These are phyloP conservation scores for Hemisphaericaspora xylanilytica DNA, from an alignment of 1,139 yeast genomes.

Conservation along the genomic window DNA sequence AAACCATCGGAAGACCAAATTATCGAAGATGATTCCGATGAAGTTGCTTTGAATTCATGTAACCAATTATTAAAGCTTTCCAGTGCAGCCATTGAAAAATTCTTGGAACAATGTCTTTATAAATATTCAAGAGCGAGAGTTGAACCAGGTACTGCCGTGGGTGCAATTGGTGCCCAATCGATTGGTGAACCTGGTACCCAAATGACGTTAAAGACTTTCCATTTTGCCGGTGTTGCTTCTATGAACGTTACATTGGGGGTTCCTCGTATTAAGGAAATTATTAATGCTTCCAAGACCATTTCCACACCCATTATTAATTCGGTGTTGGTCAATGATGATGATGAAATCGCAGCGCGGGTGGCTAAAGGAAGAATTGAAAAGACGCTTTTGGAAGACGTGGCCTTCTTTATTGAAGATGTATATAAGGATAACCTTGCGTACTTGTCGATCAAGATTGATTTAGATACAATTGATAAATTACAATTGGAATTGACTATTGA, in stretches of 20 bases:
- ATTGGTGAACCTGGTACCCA: slow-evolving; percentile 99
- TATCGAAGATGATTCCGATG: slow-evolving; percentile 42
- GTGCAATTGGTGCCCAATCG: slow-evolving; percentile 98
- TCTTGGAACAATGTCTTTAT: slow-evolving; percentile 71
- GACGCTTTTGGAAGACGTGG: slow-evolving; percentile 82
- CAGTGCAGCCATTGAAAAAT: slow-evolving; percentile 55
- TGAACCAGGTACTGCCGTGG: slow-evolving; percentile 99
- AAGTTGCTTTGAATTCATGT: slow-evolving; percentile 48
- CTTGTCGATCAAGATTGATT: slow-evolving; percentile 78
- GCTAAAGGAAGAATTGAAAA: slow-evolving; percentile 97
- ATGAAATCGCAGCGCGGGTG: slow-evolving; percentile 97
- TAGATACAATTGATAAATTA: slow-evolving; percentile 79
- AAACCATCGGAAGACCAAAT: slow-evolving; percentile 44
- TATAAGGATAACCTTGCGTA: slow-evolving; percentile 78
- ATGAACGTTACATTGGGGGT: slow-evolving; percentile 99
- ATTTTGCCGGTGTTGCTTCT: slow-evolving; percentile 99
- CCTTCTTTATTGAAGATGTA: slow-evolving; percentile 89
- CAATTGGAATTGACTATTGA: slow-evolving; percentile 86
- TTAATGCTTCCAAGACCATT: slow-evolving; percentile 92
- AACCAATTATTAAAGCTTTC: slow-evolving; percentile 76
- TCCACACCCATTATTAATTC: slow-evolving; percentile 98
- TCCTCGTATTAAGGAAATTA: slow-evolving; percentile 97
- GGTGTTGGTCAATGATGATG: slow-evolving; percentile 85
- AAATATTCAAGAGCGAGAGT: slow-evolving; percentile 90
- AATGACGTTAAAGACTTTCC: slow-evolving; percentile 98